These are phyloP conservation scores for Dacryopinax spathularia DNA, from an alignment of 768 basidiomycete genomes.

Conservation along the genomic window DNA sequence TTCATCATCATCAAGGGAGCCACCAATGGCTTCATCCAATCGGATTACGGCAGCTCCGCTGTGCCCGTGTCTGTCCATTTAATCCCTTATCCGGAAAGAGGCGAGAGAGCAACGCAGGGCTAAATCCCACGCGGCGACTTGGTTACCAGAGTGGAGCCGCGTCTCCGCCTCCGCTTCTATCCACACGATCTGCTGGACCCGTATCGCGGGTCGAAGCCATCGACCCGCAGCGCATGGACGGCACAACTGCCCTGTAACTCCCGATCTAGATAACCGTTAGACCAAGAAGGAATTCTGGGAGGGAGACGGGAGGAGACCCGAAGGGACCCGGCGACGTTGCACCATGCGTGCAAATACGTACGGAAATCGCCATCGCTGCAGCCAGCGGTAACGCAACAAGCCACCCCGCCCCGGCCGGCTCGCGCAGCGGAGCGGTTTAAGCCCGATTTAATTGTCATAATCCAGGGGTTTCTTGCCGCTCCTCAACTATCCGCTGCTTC, in stretches of 20 bases:
- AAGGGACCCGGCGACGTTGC: not conserved
- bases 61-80: not conserved
- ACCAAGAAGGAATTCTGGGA: slow-evolving; percentile 1
- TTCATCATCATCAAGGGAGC: not conserved
- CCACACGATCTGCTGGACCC: not conserved
- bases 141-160: slow-evolving; percentile 3
- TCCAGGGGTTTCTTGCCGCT: not conserved
- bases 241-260: not conserved
- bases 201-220: not conserved
- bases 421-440: not conserved
- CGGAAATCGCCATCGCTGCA: not conserved
- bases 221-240: not conserved
- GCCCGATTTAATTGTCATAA: slow-evolving; percentile 4
- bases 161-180: not conserved
- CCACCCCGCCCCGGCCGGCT: not conserved
- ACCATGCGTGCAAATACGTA: not conserved
- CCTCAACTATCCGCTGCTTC: slow-evolving; percentile 2
- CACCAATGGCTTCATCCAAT: not conserved
- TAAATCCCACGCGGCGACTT: not conserved
- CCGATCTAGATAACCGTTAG: not conserved
- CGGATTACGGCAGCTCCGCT: not conserved
- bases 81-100: slow-evolving; percentile 1
- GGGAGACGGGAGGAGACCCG: not conserved
- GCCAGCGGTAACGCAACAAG: not conserved
- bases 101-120: not conserved